phyloP scores from a whole-genome alignment of 2,329 filamentous ascomycete genomes.

The Trichoderma breve region DNA sequence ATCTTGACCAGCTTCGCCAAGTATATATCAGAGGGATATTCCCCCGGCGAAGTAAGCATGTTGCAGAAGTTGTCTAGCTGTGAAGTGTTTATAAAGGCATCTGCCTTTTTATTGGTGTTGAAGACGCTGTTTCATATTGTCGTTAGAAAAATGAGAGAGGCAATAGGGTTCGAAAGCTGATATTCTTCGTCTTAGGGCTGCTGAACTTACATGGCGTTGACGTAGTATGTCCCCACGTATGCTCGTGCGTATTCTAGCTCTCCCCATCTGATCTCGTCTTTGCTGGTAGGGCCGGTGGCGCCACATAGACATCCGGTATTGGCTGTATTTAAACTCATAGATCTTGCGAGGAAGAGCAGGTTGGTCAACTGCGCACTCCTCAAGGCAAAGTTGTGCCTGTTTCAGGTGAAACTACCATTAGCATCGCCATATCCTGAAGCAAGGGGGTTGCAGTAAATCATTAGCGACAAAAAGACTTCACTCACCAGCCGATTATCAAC shows the following conservation, averaged over 20 bases:
- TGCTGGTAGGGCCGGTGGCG: not conserved
- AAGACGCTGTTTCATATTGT: conserved; percentile 35
- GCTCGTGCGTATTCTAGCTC: conserved; percentile 46
- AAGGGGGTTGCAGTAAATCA: not conserved
- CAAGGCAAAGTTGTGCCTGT: conserved; percentile 47
- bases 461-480: not conserved
- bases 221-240: conserved; percentile 49
- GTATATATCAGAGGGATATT: conserved; percentile 44
- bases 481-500: conserved; percentile 47
- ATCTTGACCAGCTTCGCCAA: conserved; percentile 46
- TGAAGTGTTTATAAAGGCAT: conserved; percentile 47
- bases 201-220: conserved; percentile 45
- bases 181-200: not conserved
- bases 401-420: not conserved
- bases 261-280: conserved; percentile 27
- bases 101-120: conserved; percentile 46
- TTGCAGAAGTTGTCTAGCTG: conserved; percentile 45
- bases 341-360: conserved; percentile 47
- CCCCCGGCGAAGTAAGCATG: conserved; percentile 42
- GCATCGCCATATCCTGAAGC: not conserved
- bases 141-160: not conserved
- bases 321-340: conserved; percentile 45
- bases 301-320: conserved; percentile 18
- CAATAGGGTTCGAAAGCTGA: too few species aligned
- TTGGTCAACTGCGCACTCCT: conserved; percentile 51